Evolutionary conservation across 23 red algal species (phyloP).

Genomic region (Cyanidiococcus yangmingshanensis): DNA sequence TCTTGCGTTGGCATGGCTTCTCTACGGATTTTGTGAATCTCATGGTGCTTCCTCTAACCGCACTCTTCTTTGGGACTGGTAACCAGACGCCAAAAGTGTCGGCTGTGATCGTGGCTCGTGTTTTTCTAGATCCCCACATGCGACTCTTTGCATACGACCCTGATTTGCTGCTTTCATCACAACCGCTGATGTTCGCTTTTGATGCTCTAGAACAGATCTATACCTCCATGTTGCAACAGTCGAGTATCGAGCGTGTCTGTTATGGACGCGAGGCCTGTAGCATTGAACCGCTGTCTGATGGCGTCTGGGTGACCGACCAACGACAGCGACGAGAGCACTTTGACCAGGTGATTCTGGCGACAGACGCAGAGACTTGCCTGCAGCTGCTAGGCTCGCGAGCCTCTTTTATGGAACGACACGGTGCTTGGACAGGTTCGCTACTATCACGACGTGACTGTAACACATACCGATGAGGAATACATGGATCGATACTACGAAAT

Average conservation of each 20-base stretch:
- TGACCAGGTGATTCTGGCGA: conserved; percentile 25
- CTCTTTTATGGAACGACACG: conserved; percentile 23
- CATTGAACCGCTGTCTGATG: neutral
- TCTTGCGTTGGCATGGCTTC: conserved; percentile 23
- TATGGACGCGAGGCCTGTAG: neutral
- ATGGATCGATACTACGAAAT: conserved; percentile 26
- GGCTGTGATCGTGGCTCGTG: conserved; percentile 11
- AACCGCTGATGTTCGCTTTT: conserved; percentile 28
- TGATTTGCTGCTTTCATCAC: conserved; percentile 16
- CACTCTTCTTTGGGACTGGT: conserved; percentile 33
- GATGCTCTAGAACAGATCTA: conserved; percentile 12
- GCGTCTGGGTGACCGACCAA: conserved; percentile 17
- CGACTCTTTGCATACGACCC: conserved; percentile 31
- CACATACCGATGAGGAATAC: conserved; percentile 30
- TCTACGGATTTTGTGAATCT: conserved; percentile 21
- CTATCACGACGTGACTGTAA: conserved; percentile 26
- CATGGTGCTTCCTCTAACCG: conserved; percentile 13
- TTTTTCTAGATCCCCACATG: conserved; percentile 19
- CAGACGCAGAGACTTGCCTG: conserved; percentile 16
- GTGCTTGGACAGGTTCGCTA: conserved; percentile 23
- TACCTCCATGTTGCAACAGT: neutral
- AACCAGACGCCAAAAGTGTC: conserved; percentile 30
- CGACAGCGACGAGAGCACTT: neutral
- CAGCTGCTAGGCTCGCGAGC: neutral
- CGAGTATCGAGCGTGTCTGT: neutral